Conservation (phyloP, 176 grass and related monocot genomes). For the Raddia guianensis region DNA sequence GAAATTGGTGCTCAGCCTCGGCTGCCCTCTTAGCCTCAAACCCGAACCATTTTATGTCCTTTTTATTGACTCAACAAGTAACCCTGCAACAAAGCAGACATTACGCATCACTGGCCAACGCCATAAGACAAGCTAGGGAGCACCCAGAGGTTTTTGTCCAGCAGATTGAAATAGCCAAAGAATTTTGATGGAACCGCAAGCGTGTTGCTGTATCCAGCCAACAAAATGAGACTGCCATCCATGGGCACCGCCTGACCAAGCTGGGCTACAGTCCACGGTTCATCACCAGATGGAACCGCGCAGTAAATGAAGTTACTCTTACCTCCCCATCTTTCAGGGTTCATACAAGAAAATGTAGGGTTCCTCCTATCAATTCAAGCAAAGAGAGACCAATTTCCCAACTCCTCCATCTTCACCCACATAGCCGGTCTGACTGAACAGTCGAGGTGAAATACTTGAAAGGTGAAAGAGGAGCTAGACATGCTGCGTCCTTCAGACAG, state of each 20-base stretch:
- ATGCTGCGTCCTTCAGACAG: neutral
- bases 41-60: too few species aligned
- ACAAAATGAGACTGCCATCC: too few species aligned
- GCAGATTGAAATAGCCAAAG: neutral
- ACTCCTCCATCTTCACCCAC: constrained; percentile 45
- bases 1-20: too few species aligned
- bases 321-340: constrained; percentile 70
- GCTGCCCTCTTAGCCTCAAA: too few species aligned
- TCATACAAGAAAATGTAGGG: constrained; percentile 47
- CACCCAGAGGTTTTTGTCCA: constrained; percentile 24
- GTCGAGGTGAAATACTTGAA: constrained; percentile 41
- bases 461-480: constrained; percentile 12
- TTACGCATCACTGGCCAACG: neutral
- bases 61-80: neutral
- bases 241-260: constrained; percentile 28
- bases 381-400: constrained; percentile 58
- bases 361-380: constrained; percentile 15
- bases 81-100: neutral
- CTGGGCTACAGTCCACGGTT: constrained; percentile 22
- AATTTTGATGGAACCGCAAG: neutral
- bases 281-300: neutral
- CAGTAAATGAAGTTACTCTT: constrained; percentile 56
- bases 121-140: constrained; percentile 38
- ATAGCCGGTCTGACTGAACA: constrained; percentile 19
- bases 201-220: neutral